These are phyloP conservation scores for Plicaturopsis crispa DNA, from an alignment of 768 basidiomycete species.

Conservation along the genomic window DNA sequence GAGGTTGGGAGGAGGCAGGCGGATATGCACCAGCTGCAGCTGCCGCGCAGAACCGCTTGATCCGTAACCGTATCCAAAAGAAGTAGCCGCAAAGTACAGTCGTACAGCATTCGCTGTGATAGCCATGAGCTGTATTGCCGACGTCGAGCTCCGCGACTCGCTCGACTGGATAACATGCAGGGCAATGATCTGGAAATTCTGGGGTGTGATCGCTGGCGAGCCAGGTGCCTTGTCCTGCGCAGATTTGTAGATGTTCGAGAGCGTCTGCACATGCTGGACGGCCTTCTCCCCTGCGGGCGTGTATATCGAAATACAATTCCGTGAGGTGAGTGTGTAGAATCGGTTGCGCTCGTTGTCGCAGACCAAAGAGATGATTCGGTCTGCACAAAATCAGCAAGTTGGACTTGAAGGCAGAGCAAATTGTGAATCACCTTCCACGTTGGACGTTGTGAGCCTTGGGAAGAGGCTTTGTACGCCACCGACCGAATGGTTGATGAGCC, in stretches of 20 bases:
- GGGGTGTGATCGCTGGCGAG: conserved; percentile 61
- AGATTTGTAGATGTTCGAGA: conserved; percentile 66
- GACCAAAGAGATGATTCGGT: conserved; percentile 62
- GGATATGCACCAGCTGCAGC: conserved; percentile 70
- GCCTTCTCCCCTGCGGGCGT: conserved; percentile 62
- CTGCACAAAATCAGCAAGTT: conserved; percentile 31
- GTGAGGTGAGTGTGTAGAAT: conserved; percentile 71
- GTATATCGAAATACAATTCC: conserved; percentile 46
- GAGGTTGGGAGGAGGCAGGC: conserved; percentile 68
- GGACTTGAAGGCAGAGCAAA: conserved; percentile 2
- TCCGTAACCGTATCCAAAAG: conserved; percentile 39
- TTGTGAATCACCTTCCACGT: conserved; percentile 50
- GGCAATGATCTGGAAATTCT: conserved; percentile 61
- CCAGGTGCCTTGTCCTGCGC: conserved; percentile 80
- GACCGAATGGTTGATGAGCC: conserved; percentile 82
- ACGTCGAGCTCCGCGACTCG: conserved; percentile 43
- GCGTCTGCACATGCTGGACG: conserved; percentile 64
- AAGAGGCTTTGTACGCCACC: conserved; percentile 73
- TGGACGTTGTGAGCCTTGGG: conserved; percentile 62
- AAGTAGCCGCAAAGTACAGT: conserved; percentile 69
- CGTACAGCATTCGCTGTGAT: conserved; percentile 78
- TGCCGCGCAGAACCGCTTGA: conserved; percentile 24
- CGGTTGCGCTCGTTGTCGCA: conserved; percentile 63
- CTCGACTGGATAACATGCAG: conserved; percentile 61
- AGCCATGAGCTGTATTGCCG: conserved; percentile 70